Evolutionary conservation across 169 alveolate genomes (phyloP), one percentile per base, ranked within the genome.

Genomic region (Plasmodium chabaudi): DNA sequence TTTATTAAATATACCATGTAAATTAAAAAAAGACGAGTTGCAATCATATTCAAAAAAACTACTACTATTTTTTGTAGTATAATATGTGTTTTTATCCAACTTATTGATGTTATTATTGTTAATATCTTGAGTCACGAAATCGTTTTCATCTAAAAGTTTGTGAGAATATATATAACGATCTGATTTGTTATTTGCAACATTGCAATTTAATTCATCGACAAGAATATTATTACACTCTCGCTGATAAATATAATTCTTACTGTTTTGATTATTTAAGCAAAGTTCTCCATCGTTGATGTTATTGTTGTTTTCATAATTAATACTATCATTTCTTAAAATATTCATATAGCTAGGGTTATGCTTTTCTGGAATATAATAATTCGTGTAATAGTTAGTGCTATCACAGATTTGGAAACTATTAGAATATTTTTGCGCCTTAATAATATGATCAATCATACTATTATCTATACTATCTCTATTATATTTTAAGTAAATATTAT

Each of bases 371-470:
- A 82, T 67, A n/a, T 82, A 39, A 34, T 42, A 51, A 67, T 82
- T 67, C 84, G 57, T 82, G 25, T 55, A 67, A 64, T 63, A 77
- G 57, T 82, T 67, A 17, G 25, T 70, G 27, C 82, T 82, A 39
- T 82, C 90, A 46, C 72, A 82, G 67, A 70, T 82, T 44, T 34
- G 84, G 44, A 46, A 82, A 82, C 90, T 82, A 57, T 82, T 82
- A 9, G 90, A 82, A 25, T 39, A 65, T 34, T 82, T 82, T 51
- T 60, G 56, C 5, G 34, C 5, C 53, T 61, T 82, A 25, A 19
- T 65, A 59, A 65, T 67, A 55, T 67, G 19, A 39, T 46, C 9
- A 27, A 67, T 27, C 19, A 67, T 82, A 17, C 42, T 17, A 67
- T 82, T 82, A 7, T 53, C 56, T 21, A 55, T 25, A 57, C 12